Evolutionary conservation across 2,329 filamentous ascomycete genomes (phyloP).

Genomic region (Colletotrichum sp.): DNA sequence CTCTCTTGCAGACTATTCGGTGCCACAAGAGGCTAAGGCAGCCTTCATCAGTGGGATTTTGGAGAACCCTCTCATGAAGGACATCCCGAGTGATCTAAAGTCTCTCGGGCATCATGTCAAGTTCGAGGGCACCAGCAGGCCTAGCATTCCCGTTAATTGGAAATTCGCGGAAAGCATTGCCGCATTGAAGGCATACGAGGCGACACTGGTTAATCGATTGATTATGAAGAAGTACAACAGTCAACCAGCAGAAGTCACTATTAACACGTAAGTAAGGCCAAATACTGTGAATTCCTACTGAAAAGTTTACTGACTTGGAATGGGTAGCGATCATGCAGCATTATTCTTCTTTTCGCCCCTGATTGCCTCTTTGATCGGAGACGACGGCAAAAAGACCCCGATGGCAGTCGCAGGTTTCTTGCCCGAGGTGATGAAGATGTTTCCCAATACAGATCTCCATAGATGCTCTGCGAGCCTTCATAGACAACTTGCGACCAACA

Average conservation of each 20-base stretch:
- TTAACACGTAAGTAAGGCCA: slow-evolving; percentile 44
- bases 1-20: slow-evolving; percentile 7
- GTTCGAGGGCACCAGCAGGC: slow-evolving; percentile 47
- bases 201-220: slow-evolving; percentile 47
- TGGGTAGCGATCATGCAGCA: slow-evolving; percentile 10
- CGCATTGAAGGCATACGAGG: slow-evolving; percentile 53
- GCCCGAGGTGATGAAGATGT: slow-evolving; percentile 12
- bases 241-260: slow-evolving; percentile 42
- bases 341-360: slow-evolving; percentile 17
- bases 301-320: neutral
- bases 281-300: no score
- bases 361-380: neutral
- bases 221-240: slow-evolving; percentile 50
- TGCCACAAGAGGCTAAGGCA: slow-evolving; percentile 11
- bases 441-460: slow-evolving; percentile 8
- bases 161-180: slow-evolving; percentile 59
- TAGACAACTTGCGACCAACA: slow-evolving; percentile 22
- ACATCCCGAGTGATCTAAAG: slow-evolving; percentile 1
- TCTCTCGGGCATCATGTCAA: slow-evolving; percentile 28
- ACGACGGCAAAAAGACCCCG: slow-evolving; percentile 7
- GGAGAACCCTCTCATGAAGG: slow-evolving; percentile 10
- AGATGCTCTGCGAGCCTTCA: slow-evolving; percentile 3
- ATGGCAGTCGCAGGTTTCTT: slow-evolving; percentile 12
- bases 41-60: slow-evolving; percentile 2
- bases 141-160: slow-evolving; percentile 60